phyloP scores from a whole-genome alignment of 352 stramenopile genomes.

The Globisporangium sylvaticum region DNA sequence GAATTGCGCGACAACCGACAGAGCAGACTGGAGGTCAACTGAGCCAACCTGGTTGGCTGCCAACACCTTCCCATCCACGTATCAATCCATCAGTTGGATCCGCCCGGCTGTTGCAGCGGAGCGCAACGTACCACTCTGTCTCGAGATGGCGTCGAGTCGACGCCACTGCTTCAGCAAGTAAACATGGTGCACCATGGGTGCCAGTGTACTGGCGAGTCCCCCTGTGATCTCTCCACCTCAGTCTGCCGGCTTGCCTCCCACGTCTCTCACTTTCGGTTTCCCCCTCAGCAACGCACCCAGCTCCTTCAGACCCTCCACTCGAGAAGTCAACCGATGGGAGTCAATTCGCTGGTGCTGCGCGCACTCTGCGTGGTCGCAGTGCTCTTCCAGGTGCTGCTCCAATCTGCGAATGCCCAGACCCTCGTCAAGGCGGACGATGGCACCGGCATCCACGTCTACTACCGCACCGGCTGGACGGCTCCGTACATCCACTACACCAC shows the following conservation, averaged over 20 bases:
- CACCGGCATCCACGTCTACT: slow-evolving; percentile 31
- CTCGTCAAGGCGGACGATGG: slow-evolving; percentile 29
- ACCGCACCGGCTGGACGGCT: slow-evolving; percentile 24
- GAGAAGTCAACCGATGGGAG: not conserved
- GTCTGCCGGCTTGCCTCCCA: too few species aligned
- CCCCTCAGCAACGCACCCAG: not conserved
- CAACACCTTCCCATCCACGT: not conserved
- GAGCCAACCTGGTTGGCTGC: not conserved
- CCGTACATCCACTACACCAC: slow-evolving; percentile 39
- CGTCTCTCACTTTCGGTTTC: slow-evolving; percentile 7
- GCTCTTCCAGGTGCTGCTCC: slow-evolving; percentile 2
- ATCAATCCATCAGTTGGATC: slow-evolving; percentile 10
- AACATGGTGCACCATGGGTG: not conserved
- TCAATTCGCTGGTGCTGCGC: not conserved
- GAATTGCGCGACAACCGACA: not conserved
- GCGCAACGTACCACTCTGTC: not conserved
- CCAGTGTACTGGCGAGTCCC: not conserved
- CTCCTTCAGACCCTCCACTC: not conserved
- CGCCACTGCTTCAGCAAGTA: not conserved
- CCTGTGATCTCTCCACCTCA: not conserved
- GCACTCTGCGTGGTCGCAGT: not conserved
- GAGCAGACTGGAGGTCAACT: too few species aligned
- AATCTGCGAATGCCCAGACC: slow-evolving; percentile 18
- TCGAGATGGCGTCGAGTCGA: not conserved
- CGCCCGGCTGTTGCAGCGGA: not conserved